These are phyloP conservation scores for Trichosporon sp. DNA, from an alignment of 1,284 basidiomycete species.

Conservation along the genomic window DNA sequence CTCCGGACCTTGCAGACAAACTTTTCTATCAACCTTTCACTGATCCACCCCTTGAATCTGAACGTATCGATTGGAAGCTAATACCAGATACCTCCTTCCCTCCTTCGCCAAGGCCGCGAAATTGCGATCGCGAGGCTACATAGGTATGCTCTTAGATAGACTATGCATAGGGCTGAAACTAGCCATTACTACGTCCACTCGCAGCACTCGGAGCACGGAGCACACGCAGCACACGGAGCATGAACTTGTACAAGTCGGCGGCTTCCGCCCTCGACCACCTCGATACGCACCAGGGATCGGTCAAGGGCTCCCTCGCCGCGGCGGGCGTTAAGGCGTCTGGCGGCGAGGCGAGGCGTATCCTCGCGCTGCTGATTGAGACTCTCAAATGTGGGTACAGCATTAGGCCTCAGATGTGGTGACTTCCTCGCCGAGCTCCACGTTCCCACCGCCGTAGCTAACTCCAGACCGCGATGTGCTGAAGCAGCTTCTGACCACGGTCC, in stretches of 20 bases:
- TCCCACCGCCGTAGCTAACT: constrained; percentile 12
- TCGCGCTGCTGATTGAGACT: constrained; percentile 76
- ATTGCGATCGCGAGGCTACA: neutral
- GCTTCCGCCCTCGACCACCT: constrained; percentile 78
- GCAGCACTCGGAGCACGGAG: neutral
- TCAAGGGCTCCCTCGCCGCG: constrained; percentile 57
- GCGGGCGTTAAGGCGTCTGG: constrained; percentile 57
- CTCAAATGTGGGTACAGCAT: constrained; percentile 71
- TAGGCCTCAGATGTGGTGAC: neutral
- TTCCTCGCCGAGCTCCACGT: neutral
- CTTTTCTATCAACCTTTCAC: constrained; percentile 36
- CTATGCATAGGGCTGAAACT: constrained; percentile 21
- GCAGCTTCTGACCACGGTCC: constrained; percentile 68
- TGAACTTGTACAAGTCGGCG: constrained; percentile 93
- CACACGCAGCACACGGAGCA: constrained; percentile 51
- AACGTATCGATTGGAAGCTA: neutral
- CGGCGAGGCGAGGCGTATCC: constrained; percentile 69
- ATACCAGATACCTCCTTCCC: neutral
- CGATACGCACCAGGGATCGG: constrained; percentile 80
- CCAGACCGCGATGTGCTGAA: constrained; percentile 59
- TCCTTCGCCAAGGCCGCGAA: neutral
- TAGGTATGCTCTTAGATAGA: constrained; percentile 18
- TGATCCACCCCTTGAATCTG: constrained; percentile 23
- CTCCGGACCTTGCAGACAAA: constrained; percentile 38
- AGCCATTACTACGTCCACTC: constrained; percentile 12